Conservation (phyloP, 139 green algal genomes). For the Pleodorina starrii region DNA sequence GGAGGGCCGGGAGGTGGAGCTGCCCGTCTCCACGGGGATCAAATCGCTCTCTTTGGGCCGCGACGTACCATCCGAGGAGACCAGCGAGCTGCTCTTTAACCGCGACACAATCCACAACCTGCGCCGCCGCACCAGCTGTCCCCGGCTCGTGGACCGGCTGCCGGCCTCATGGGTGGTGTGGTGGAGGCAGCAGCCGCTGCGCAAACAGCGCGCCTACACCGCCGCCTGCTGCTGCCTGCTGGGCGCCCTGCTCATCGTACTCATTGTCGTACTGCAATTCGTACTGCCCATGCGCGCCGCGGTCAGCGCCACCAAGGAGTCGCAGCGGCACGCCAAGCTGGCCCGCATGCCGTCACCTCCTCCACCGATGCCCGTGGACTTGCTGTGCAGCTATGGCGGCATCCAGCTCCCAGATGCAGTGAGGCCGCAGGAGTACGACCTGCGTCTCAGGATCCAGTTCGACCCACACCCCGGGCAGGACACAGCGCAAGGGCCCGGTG, state of each 20-base stretch:
- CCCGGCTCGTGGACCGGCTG: background rate
- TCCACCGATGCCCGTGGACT: background rate
- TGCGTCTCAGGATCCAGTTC: conserved; percentile 66
- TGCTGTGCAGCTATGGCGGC: conserved; percentile 64
- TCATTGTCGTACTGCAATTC: conserved; percentile 16
- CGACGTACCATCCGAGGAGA: background rate
- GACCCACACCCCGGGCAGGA: conserved; percentile 28
- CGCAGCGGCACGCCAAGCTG: background rate
- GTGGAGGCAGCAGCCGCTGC: conserved; percentile 11
- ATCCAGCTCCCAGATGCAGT: conserved; percentile 65
- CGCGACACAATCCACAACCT: conserved; percentile 7
- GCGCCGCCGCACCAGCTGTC: conserved; percentile 10
- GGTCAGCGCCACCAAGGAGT: background rate
- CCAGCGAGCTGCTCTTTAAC: background rate
- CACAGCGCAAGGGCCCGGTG: background rate
- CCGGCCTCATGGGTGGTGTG: background rate
- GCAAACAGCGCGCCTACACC: background rate
- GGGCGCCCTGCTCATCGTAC: background rate
- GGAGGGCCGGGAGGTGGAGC: too few species aligned
- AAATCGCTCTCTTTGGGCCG: too few species aligned
- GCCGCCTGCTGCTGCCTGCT: background rate
- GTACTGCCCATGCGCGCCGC: too few species aligned
- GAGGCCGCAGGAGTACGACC: conserved; percentile 67
- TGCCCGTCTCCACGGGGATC: too few species aligned
- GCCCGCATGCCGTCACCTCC: background rate